Evolutionary conservation across 202 grass and related monocot genomes (phyloP).

Genomic region (Setaria viridis): DNA sequence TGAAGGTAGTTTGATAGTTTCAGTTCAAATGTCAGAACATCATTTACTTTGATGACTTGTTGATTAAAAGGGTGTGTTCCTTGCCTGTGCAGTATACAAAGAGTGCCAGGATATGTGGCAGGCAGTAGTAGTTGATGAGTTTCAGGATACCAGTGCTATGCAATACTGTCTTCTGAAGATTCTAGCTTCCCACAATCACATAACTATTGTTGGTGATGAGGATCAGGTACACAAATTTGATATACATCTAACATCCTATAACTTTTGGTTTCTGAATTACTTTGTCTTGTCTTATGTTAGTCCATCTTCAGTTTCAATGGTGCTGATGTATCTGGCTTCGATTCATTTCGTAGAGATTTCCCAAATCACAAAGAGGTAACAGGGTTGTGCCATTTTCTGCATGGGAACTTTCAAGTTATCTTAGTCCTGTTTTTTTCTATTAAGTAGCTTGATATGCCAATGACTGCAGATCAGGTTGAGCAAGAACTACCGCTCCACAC

Average conservation of each 20-base stretch:
- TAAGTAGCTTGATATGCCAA: conserved; percentile 38
- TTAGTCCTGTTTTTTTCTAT: conserved; percentile 29
- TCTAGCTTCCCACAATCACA: conserved; percentile 84
- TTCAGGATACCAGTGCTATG: conserved; percentile 99
- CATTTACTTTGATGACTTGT: conserved; percentile 35
- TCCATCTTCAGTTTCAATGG: conserved; percentile 99
- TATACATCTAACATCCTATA: conserved; percentile 35
- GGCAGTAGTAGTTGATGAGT: conserved; percentile 96
- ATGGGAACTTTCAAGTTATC: conserved; percentile 3
- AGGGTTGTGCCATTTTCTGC: not conserved
- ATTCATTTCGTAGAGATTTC: conserved; percentile 97
- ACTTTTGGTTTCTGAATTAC: conserved; percentile 40
- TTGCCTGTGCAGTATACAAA: conserved; percentile 68
- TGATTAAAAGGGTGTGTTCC: conserved; percentile 35
- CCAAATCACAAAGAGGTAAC: conserved; percentile 85
- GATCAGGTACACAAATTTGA: conserved; percentile 73
- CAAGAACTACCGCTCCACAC: conserved; percentile 93
- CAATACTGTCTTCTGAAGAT: conserved; percentile 86
- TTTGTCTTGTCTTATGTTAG: conserved; percentile 52
- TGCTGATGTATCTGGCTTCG: conserved; percentile 90
- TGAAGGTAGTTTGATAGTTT: conserved; percentile 89
- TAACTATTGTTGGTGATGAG: conserved; percentile 97
- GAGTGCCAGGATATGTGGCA: conserved; percentile 84
- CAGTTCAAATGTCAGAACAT: conserved; percentile 33
- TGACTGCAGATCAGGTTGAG: conserved; percentile 81